phyloP scores from a whole-genome alignment of 257 asterid genomes.

The Solanum virginianum region DNA sequence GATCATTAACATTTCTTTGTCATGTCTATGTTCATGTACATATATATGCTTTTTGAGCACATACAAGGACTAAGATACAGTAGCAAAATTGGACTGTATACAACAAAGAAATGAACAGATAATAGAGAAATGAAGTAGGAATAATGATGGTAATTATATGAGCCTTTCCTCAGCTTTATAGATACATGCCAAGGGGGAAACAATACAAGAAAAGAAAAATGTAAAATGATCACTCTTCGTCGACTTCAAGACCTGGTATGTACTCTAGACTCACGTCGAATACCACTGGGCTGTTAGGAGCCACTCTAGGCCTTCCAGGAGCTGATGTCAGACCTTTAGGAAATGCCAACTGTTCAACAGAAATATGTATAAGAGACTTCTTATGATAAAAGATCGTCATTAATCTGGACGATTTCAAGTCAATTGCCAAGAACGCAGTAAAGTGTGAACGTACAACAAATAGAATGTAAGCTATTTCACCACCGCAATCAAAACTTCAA shows the following conservation, averaged over 20 bases:
- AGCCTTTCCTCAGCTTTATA: not conserved
- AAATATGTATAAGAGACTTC: not conserved
- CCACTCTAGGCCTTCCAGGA: slow-evolving; percentile 96
- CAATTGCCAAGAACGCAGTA: not conserved
- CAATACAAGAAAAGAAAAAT: not conserved
- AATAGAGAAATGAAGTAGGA: not conserved
- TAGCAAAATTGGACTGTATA: not conserved
- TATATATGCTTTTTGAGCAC: not conserved
- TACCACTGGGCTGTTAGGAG: slow-evolving; percentile 71
- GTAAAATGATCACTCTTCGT: slow-evolving; percentile 25
- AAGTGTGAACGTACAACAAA: not conserved
- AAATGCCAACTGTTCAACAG: slow-evolving; percentile 60
- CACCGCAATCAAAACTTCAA: not conserved
- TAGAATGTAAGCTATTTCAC: not conserved
- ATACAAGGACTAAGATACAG: not conserved
- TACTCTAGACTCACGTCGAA: slow-evolving; percentile 88
- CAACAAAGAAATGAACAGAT: not conserved
- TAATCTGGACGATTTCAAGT: not conserved
- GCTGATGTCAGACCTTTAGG: slow-evolving; percentile 90
- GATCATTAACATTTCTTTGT: not conserved
- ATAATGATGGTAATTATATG: not conserved
- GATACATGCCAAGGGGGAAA: not conserved
- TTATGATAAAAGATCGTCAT: not conserved
- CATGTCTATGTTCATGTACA: not conserved
- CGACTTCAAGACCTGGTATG: slow-evolving; percentile 80